These are phyloP conservation scores for Cinchona pubescens DNA, from an alignment of 257 asterid species.

Conservation along the genomic window DNA sequence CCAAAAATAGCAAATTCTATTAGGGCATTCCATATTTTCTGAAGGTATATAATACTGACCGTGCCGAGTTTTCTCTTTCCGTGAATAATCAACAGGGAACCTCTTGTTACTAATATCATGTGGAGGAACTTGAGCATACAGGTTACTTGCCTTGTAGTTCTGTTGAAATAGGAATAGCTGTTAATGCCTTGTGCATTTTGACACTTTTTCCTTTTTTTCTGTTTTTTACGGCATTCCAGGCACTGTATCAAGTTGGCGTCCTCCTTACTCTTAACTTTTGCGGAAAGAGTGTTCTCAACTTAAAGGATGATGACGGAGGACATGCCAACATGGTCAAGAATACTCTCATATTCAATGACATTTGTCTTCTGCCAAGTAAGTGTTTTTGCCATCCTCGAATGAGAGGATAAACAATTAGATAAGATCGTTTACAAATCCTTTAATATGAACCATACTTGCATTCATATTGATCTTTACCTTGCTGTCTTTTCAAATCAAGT, in stretches of 20 bases:
- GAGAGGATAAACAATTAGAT: no score
- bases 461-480: neutral
- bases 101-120: constrained; percentile 90
- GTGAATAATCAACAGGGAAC: constrained; percentile 56
- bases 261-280: constrained; percentile 67
- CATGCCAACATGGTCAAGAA: constrained; percentile 72
- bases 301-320: constrained; percentile 36
- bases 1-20: neutral
- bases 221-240: constrained; percentile 37
- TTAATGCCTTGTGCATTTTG: neutral
- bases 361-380: constrained; percentile 96
- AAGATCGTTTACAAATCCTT: neutral
- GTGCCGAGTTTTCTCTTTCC: constrained; percentile 9
- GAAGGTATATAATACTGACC: neutral
- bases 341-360: constrained; percentile 70
- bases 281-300: constrained; percentile 58
- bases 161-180: neutral
- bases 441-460: neutral
- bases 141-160: constrained; percentile 34
- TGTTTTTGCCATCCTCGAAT: constrained; percentile 10
- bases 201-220: neutral
- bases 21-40: neutral
- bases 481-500: neutral
- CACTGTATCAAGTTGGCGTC: constrained; percentile 69
- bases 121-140: constrained; percentile 92